These are phyloP conservation scores for Aegilops umbellulata DNA, from an alignment of 176 grass and related monocot genomes.

Conservation along the genomic window DNA sequence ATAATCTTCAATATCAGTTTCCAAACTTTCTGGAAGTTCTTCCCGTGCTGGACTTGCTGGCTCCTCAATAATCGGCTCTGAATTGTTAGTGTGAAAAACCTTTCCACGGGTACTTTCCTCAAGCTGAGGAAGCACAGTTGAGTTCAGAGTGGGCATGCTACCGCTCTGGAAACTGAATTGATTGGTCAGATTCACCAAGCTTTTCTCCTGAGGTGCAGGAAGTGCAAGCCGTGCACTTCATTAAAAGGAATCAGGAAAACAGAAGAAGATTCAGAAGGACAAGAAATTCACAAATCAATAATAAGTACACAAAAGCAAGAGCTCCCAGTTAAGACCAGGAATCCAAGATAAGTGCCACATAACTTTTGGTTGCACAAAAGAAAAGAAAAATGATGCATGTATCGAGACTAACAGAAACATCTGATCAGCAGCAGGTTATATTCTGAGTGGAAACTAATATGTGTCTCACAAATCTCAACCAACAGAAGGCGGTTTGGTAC, in stretches of 20 bases:
- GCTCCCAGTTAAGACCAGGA: slow-evolving; percentile 1
- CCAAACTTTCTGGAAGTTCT: slow-evolving; percentile 31
- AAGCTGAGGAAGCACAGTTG: slow-evolving; percentile 22
- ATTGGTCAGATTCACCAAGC: slow-evolving; percentile 35
- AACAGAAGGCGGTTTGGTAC: background rate
- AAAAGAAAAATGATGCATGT: background rate
- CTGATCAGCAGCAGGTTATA: background rate
- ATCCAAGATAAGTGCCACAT: background rate
- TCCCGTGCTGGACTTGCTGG: slow-evolving; percentile 66
- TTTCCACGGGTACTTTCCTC: slow-evolving; percentile 27
- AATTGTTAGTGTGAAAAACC: slow-evolving; percentile 33
- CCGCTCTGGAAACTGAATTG: slow-evolving; percentile 38
- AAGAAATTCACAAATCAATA: slow-evolving; percentile 28
- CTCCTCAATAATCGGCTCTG: slow-evolving; percentile 87
- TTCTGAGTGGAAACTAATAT: background rate
- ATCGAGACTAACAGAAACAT: background rate
- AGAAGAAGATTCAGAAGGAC: background rate
- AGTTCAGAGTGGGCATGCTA: slow-evolving; percentile 12
- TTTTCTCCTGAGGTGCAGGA: slow-evolving; percentile 66
- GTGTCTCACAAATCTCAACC: background rate
- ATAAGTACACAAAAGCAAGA: background rate
- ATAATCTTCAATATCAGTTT: slow-evolving; percentile 73
- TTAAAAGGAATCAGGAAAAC: slow-evolving; percentile 19
- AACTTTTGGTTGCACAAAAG: background rate
- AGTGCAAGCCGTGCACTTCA: slow-evolving; percentile 76